phyloP scores from a whole-genome alignment of 441 rosid species.

The Aquilaria agallochum region DNA sequence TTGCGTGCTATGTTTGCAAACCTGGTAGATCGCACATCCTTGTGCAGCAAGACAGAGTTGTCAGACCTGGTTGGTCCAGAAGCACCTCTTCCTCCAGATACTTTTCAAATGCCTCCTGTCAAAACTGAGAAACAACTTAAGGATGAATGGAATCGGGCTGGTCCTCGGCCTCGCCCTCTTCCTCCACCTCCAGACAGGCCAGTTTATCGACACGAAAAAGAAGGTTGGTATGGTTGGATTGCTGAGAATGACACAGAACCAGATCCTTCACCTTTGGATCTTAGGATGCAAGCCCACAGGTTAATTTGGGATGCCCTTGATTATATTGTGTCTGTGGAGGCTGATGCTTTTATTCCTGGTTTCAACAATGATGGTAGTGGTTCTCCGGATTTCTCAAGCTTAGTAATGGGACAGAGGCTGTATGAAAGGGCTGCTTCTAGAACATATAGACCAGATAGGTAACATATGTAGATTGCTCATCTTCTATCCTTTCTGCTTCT shows the following conservation, averaged over 20 bases:
- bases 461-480: conserved; percentile 14
- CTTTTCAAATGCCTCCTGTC: conserved; percentile 40
- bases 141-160: conserved; percentile 91
- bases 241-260: conserved; percentile 79
- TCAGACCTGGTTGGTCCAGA: conserved; percentile 85
- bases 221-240: conserved; percentile 99
- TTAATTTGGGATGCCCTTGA: conserved; percentile 98
- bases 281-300: conserved; percentile 86
- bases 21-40: conserved; percentile 69
- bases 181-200: conserved; percentile 99
- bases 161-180: conserved; percentile 98
- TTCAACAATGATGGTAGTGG: conserved; percentile 85
- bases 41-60: conserved; percentile 75
- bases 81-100: conserved; percentile 51
- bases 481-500: not conserved
- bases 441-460: conserved; percentile 93
- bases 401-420: conserved; percentile 97
- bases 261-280: conserved; percentile 64
- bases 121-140: conserved; percentile 70
- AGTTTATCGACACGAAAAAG: conserved; percentile 87
- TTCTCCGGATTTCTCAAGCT: conserved; percentile 92
- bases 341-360: conserved; percentile 94
- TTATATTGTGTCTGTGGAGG: conserved; percentile 80
- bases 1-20: conserved; percentile 90
- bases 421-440: conserved; percentile 81